These are phyloP conservation scores for Ajuga reptans DNA, from an alignment of 305 asterid genomes.

Conservation along the genomic window DNA sequence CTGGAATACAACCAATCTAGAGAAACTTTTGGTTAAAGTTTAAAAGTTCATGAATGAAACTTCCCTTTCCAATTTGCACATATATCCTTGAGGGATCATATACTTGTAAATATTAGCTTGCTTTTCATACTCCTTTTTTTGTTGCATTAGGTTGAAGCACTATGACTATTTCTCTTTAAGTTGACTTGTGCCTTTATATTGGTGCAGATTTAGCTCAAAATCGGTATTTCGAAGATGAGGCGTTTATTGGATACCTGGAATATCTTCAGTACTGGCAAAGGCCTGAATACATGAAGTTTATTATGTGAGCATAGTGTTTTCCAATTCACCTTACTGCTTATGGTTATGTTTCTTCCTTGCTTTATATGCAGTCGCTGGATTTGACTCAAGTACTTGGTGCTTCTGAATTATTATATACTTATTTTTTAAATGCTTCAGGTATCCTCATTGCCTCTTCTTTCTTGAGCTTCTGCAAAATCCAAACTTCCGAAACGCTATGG, in stretches of 20 bases:
- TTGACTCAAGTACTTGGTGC: background rate
- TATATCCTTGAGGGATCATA: no score
- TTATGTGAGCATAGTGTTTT: conserved; percentile 43
- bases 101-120: background rate
- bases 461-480: conserved; percentile 85
- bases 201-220: conserved; percentile 90
- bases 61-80: no score
- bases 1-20: no score
- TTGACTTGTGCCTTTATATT: conserved; percentile 20
- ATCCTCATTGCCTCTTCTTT: conserved; percentile 86
- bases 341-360: background rate
- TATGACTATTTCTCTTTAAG: background rate
- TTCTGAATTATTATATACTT: background rate
- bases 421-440: conserved; percentile 34
- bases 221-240: conserved; percentile 86
- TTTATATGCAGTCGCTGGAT: background rate
- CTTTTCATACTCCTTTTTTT: background rate
- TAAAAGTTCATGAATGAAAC: no score
- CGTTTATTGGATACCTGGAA: conserved; percentile 78
- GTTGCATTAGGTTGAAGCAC: background rate
- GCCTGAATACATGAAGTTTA: conserved; percentile 78
- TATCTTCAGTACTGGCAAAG: conserved; percentile 94
- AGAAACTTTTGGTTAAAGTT: no score
- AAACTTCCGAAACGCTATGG: conserved; percentile 84
- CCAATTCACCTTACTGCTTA: background rate